Conservation (phyloP, 2,329 filamentous ascomycete genomes). For the Teratosphaeriaceae sp. region DNA sequence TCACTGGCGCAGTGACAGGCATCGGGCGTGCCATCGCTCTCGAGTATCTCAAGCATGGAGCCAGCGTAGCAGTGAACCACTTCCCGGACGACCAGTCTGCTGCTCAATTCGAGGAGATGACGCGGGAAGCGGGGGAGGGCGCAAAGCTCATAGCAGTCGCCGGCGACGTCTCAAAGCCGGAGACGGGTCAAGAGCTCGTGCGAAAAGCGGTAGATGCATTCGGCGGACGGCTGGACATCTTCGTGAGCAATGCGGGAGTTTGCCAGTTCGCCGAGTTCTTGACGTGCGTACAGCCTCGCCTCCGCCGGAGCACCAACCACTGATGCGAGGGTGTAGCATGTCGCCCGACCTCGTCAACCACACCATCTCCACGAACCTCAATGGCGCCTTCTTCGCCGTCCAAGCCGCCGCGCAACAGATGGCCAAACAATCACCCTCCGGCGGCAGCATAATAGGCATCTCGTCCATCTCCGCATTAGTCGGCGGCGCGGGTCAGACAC, state of each 20-base stretch:
- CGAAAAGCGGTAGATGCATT: constrained; percentile 56
- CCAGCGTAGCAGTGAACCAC: constrained; percentile 73
- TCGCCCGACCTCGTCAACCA: constrained; percentile 60
- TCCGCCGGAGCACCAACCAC: constrained; percentile 3
- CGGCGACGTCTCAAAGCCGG: constrained; percentile 70
- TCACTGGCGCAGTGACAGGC: constrained; percentile 79
- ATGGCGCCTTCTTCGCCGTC: constrained; percentile 75
- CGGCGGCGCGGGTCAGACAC: constrained; percentile 69
- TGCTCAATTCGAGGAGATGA: constrained; percentile 43
- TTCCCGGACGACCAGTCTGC: constrained; percentile 50
- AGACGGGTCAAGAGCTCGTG: constrained; percentile 64
- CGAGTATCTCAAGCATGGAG: constrained; percentile 69
- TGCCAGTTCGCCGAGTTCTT: constrained; percentile 86
- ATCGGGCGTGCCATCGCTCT: constrained; percentile 81
- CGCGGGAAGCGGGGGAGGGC: constrained; percentile 30
- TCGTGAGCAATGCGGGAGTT: constrained; percentile 82
- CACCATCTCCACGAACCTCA: constrained; percentile 73
- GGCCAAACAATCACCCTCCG: constrained; percentile 53
- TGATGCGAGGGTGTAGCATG: constrained; percentile 39
- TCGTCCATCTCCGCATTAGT: constrained; percentile 68
- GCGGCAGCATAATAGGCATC: constrained; percentile 76
- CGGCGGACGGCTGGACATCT: constrained; percentile 50
- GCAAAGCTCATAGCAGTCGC: constrained; percentile 55
- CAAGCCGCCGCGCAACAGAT: constrained; percentile 82
- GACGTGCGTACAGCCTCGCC: too few relatives aligned